Evolutionary conservation across 208 protist species (phyloP).

Genomic region (Crithidia expoeki): DNA sequence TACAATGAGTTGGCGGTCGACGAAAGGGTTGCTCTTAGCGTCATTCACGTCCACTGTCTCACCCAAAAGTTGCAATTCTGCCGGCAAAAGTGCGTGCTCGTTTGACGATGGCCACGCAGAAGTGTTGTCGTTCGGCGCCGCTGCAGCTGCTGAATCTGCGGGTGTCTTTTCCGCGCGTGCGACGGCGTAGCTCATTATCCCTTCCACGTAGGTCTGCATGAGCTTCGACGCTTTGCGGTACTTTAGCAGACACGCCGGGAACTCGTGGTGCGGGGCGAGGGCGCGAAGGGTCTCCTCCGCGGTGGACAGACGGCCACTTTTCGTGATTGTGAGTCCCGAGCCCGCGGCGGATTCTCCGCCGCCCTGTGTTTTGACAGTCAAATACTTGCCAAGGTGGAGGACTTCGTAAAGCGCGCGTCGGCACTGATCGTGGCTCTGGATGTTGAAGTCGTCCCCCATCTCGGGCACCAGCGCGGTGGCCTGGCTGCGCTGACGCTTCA

Average conservation of each 20-base stretch:
- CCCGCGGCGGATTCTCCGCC: conserved; percentile 22
- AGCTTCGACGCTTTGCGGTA: conserved; percentile 89
- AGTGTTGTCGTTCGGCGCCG: background rate
- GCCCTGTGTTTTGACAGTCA: conserved; percentile 23
- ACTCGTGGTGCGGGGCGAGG: conserved; percentile 74
- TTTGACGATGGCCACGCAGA: background rate
- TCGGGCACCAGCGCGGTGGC: conserved; percentile 54
- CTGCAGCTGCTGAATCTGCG: background rate
- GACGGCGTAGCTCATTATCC: conserved; percentile 81
- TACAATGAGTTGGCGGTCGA: conserved; percentile 20
- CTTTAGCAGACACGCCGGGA: conserved; percentile 70
- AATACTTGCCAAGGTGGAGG: conserved; percentile 73
- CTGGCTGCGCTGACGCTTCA: conserved; percentile 42
- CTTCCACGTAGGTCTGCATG: conserved; percentile 88
- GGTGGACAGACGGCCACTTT: conserved; percentile 89
- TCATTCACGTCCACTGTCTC: conserved; percentile 20
- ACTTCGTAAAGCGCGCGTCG: conserved; percentile 82
- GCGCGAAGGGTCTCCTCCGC: conserved; percentile 82
- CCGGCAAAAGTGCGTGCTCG: background rate
- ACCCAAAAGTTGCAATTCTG: conserved; percentile 5
- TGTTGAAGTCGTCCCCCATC: conserved; percentile 72
- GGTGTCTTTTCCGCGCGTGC: conserved; percentile 20
- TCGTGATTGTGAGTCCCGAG: conserved; percentile 58
- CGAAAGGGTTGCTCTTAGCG: conserved; percentile 26
- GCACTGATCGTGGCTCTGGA: conserved; percentile 87